phyloP scores from a whole-genome alignment of 2,329 filamentous ascomycete species.

The Fusarium proliferatum region DNA sequence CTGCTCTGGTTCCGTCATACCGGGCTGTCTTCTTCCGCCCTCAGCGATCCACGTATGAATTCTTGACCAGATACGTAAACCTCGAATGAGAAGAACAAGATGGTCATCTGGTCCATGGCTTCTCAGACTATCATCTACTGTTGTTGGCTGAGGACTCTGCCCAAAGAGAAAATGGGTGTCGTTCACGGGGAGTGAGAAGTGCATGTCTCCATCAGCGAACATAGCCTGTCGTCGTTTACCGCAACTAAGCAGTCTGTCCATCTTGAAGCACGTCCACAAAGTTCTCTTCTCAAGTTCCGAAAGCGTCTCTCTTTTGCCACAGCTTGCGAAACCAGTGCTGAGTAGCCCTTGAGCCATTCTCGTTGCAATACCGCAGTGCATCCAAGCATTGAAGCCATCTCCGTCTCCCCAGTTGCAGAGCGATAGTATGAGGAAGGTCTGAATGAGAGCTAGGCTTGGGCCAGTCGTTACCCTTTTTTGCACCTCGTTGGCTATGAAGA shows the following conservation, averaged over 20 bases:
- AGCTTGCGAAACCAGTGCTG: slow-evolving; percentile 31
- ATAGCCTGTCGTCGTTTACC: slow-evolving; percentile 40
- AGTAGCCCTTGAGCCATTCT: slow-evolving; percentile 42
- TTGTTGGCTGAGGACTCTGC: background rate
- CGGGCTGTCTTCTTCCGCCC: slow-evolving; percentile 31
- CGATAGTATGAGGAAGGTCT: slow-evolving; percentile 36
- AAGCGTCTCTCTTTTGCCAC: slow-evolving; percentile 19
- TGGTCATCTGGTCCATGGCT: slow-evolving; percentile 21
- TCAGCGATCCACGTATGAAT: slow-evolving; percentile 42
- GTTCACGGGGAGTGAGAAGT: slow-evolving; percentile 27
- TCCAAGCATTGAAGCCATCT: slow-evolving; percentile 44
- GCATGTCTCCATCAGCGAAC: slow-evolving; percentile 31
- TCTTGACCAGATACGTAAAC: slow-evolving; percentile 39
- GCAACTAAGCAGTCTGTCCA: slow-evolving; percentile 40
- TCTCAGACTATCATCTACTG: background rate
- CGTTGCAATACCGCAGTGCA: slow-evolving; percentile 41
- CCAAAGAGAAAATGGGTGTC: slow-evolving; percentile 39
- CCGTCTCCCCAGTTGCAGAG: slow-evolving; percentile 43
- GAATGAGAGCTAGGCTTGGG: slow-evolving; percentile 32
- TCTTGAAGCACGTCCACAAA: slow-evolving; percentile 40
- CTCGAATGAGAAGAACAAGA: slow-evolving; percentile 32
- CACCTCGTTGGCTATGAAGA: slow-evolving; percentile 16
- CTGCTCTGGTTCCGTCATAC: slow-evolving; percentile 36
- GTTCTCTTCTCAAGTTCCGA: slow-evolving; percentile 41
- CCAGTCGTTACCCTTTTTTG: slow-evolving; percentile 27